These are phyloP conservation scores for Microbotryomycetes sp. DNA, from an alignment of 1,284 basidiomycete species.

Conservation along the genomic window DNA sequence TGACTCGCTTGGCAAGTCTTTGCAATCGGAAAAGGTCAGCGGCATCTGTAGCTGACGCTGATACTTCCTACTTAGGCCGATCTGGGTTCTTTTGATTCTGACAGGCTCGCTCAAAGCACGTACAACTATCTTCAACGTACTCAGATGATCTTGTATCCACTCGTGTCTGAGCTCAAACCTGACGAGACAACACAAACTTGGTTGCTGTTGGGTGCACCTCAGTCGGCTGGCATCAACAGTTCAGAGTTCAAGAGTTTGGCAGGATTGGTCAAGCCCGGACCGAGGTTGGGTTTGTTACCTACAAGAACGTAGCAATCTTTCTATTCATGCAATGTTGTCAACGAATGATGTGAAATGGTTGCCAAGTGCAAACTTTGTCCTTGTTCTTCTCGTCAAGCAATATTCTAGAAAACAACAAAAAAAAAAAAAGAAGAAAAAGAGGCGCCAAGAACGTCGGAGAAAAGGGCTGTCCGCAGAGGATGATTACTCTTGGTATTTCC, in stretches of 20 bases:
- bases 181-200: neutral
- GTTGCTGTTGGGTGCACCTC: conserved; percentile 4
- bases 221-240: neutral
- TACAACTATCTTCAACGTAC: conserved; percentile 21
- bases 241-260: conserved; percentile 3
- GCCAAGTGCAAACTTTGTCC: no score
- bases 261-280: conserved; percentile 17
- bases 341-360: neutral
- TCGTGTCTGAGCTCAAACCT: neutral
- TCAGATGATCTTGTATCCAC: conserved; percentile 16
- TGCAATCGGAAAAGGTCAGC: no score
- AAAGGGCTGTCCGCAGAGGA: neutral
- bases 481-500: neutral
- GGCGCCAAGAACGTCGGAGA: neutral
- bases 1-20: conserved; percentile 2
- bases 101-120: neutral
- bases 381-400: no score
- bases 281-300: conserved; percentile 21
- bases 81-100: neutral
- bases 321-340: neutral
- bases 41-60: neutral
- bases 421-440: neutral
- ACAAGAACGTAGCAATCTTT: neutral
- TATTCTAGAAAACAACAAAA: neutral
- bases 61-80: neutral